Conservation (phyloP, 2,329 filamentous ascomycete genomes). For the Lachnellula hyalina region DNA sequence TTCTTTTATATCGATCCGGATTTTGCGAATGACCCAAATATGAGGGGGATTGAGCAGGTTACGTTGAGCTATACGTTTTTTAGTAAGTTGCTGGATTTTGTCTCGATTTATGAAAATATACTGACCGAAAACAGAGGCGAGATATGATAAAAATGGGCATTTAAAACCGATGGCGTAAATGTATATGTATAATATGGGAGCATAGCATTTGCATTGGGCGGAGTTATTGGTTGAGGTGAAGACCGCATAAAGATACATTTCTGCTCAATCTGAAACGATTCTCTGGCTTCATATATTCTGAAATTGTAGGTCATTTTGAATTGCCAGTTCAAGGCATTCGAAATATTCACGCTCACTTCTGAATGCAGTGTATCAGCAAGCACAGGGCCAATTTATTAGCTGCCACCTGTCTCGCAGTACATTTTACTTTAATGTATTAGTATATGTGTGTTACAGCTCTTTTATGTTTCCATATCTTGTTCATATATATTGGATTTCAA, state of each 20-base stretch:
- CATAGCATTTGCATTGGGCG: constrained; percentile 18
- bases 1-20: constrained; percentile 99
- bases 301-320: background rate
- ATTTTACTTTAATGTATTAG: too few relatives aligned
- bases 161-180: constrained; percentile 36
- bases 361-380: background rate
- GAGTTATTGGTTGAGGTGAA: constrained; percentile 9
- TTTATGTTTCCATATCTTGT: too few relatives aligned
- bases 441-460: too few relatives aligned
- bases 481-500: too few relatives aligned
- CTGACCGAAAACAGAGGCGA: constrained; percentile 59
- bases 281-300: background rate
- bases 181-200: constrained; percentile 16
- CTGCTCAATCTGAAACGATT: background rate
- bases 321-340: background rate
- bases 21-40: constrained; percentile 83
- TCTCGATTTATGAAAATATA: background rate
- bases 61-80: constrained; percentile 98
- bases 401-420: too few relatives aligned
- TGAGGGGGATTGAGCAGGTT: constrained; percentile 91
- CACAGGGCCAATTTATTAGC: too few relatives aligned
- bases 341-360: background rate
- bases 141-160: constrained; percentile 76
- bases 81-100: constrained; percentile 56
- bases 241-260: background rate